Percentiles rank a stretch among this genome's conserved stretches.
Evolutionary conservation across 352 stramenopile genomes (phyloP).

Genomic region (Phytophthora cryptogea): DNA sequence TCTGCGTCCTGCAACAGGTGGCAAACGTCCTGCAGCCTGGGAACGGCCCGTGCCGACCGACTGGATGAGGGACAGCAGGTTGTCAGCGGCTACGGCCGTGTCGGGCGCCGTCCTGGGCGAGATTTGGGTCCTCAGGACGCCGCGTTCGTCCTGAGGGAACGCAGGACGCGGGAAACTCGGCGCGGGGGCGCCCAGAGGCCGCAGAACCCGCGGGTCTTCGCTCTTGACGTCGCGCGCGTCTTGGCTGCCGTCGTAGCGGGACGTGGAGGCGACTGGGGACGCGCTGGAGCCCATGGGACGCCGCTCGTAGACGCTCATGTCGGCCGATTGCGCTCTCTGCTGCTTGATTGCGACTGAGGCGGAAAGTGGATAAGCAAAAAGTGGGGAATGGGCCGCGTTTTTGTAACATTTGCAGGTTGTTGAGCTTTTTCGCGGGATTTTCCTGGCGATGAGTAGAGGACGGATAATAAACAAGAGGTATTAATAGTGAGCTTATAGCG

Average conservation of each 20-base stretch:
- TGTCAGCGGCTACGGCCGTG: slow-evolving; percentile 21
- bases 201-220: background rate
- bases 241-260: background rate
- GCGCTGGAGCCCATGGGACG: background rate
- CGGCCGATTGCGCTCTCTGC: slow-evolving; percentile 1
- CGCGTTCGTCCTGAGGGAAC: slow-evolving; percentile 28
- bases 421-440: background rate
- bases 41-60: slow-evolving; percentile 1
- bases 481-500: no score
- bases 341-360: slow-evolving; percentile 20
- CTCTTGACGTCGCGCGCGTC: background rate
- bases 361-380: background rate
- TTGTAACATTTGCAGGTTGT: background rate
- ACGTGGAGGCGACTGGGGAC: slow-evolving; percentile 1
- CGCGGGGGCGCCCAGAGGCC: slow-evolving; percentile 1
- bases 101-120: slow-evolving; percentile 16
- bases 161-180: slow-evolving; percentile 23
- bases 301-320: slow-evolving; percentile 17
- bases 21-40: background rate
- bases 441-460: no score
- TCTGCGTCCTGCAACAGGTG: background rate
- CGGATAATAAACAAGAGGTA: no score
- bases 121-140: background rate
- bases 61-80: slow-evolving; percentile 42
- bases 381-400: background rate